Evolutionary conservation across 2,329 filamentous ascomycete species (phyloP).

Genomic region (Chrysoporthe puriensis): DNA sequence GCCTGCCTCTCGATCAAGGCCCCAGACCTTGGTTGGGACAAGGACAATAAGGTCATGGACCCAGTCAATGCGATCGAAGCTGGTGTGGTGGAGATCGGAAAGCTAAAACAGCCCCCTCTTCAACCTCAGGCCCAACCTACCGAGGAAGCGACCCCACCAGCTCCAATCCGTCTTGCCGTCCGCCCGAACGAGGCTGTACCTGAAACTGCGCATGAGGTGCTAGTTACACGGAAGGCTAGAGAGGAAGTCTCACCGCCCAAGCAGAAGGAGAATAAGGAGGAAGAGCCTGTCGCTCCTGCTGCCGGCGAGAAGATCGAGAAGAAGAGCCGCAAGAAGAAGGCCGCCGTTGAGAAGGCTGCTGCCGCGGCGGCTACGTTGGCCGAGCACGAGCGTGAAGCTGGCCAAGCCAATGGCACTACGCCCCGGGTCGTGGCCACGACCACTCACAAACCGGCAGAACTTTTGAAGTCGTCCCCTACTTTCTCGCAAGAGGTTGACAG

Average conservation of each 20-base stretch:
- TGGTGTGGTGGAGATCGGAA: constrained; percentile 74
- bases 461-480: constrained; percentile 35
- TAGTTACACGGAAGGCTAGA: constrained; percentile 35
- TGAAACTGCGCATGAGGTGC: constrained; percentile 31
- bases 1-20: constrained; percentile 86
- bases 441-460: constrained; percentile 38
- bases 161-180: constrained; percentile 41
- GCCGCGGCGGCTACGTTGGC: constrained; percentile 49
- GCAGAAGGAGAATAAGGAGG: constrained; percentile 53
- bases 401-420: constrained; percentile 45
- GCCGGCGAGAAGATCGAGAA: constrained; percentile 63
- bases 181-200: constrained; percentile 36
- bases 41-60: constrained; percentile 84
- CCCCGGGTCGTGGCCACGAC: constrained; percentile 38
- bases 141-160: constrained; percentile 32
- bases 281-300: constrained; percentile 44
- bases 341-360: constrained; percentile 46
- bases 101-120: constrained; percentile 60
- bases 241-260: constrained; percentile 42
- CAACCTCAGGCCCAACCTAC: constrained; percentile 49
- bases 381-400: constrained; percentile 41
- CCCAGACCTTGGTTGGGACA: constrained; percentile 87
- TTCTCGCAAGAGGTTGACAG: constrained; percentile 54
- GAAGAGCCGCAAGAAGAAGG: constrained; percentile 71
- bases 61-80: constrained; percentile 76